Base-by-base conservation (phyloP, 1,284 basidiomycete genomes). In the Puccinia novopanici region DNA sequence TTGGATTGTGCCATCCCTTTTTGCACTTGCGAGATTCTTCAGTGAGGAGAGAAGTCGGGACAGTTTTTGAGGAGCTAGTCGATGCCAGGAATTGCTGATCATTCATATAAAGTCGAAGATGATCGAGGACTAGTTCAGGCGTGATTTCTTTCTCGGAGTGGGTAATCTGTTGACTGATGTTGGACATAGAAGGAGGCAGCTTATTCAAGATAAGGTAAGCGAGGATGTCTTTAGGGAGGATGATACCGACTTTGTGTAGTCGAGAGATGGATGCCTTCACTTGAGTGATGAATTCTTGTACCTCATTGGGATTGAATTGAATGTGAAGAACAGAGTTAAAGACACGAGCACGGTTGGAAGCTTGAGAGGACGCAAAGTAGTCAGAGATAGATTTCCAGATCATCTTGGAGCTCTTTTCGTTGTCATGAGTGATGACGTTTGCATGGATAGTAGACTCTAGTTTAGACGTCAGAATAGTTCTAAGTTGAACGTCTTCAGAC, bases 361-460 rank as follows among this genome's bases (percentile, higher is more conserved):
- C 5, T 40, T 68, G n/a, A 22, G 34, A 45, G 40, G 65, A 68
- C 4, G 65, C 65, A 24, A 68, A 68, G 40, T 68, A 48, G 8
- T 68, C 9, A 0, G 13, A 13, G 24, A 68, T 68, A 24, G 40
- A 10, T n/a, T 45, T 42, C 65, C 65, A 68, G 13, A 68, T 45
- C n/a, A 10, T n/a, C 8, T 12, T 24, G 10, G 65, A 40, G n/a
- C n/a, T 24, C 12, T 2, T 45, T 27, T 19, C 4, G 19, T 68
- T 68, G 2, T 45, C 40, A 19, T 68, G 22, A 45, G 17, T 68
- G 5, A 68, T 19, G 13, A 68, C 40, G 24, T 68, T 68, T 1
- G 65, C 15, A 13, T 68, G 65, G 4, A 68, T n/a, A 24, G 12
- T 5, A 6, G 40, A 6, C 45, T 68, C 65, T 2, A 68, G 37